Percentiles rank a stretch among this genome's conserved stretches.
Conservation (phyloP, 2,329 filamentous ascomycete genomes). For the Rhynchosporium graminicola region DNA sequence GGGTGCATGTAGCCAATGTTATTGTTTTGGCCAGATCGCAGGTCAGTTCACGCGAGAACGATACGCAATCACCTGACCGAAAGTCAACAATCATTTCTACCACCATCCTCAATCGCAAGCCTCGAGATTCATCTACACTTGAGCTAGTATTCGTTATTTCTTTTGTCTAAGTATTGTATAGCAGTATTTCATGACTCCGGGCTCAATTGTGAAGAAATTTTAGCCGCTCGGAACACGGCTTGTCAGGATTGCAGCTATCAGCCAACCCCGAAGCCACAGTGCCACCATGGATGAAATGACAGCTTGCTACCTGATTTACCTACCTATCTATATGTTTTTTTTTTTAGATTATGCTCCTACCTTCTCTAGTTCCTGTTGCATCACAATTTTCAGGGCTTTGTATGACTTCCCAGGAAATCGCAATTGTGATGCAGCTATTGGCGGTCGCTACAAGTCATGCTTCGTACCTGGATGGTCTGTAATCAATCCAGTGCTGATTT, state of each 20-base stretch:
- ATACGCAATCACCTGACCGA: slow-evolving; percentile 12
- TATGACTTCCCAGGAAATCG: not conserved
- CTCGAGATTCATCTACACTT: slow-evolving; percentile 9
- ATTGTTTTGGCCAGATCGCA: not conserved
- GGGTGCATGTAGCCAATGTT: not conserved
- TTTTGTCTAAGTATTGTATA: not conserved
- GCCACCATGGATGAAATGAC: slow-evolving; percentile 22
- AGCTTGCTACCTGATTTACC: not conserved
- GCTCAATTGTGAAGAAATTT: slow-evolving; percentile 25
- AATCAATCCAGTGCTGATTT: slow-evolving; percentile 29
- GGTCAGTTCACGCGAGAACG: not conserved
- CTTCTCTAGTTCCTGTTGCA: not conserved
- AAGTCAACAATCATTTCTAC: not conserved
- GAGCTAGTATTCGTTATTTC: slow-evolving; percentile 1
- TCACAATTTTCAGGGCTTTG: not conserved
- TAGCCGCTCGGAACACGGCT: slow-evolving; percentile 35
- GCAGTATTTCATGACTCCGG: slow-evolving; percentile 11
- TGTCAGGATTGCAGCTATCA: slow-evolving; percentile 23
- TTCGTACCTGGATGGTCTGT: slow-evolving; percentile 30
- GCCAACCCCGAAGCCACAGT: slow-evolving; percentile 23
- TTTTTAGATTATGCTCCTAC: not conserved
- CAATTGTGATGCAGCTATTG: not conserved
- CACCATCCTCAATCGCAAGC: not conserved
- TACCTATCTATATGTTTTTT: not conserved
- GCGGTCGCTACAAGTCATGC: slow-evolving; percentile 11